Base-by-base conservation (phyloP, 2,329 filamentous ascomycete genomes). In the Alternaria burnsii region DNA sequence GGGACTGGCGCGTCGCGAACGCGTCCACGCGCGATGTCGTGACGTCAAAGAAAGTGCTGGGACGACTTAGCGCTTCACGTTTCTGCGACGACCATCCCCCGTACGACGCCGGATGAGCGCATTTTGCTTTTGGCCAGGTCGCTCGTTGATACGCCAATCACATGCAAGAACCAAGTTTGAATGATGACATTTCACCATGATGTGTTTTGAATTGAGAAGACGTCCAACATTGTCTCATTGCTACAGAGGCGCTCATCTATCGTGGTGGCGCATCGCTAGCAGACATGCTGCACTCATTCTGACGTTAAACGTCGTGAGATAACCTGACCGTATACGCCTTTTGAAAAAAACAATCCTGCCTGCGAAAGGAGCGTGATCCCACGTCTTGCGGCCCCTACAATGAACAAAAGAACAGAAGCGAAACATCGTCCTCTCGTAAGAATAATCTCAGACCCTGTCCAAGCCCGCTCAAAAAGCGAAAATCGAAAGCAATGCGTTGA, bases 351-450 rank as follows among this genome's bases (percentile, higher is more conserved):
- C 32, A 53, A 58, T 43, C 43, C 55, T 63, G 60, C 60, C 61
- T 38, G 48, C 42, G 53, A 59, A 63, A 66, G 47, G 61, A 66
- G 60, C 56, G 63, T 66, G 41, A 52, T 38, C 53, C 44, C 58
- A 59, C 61, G 55, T 58, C 47, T 55, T 28, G 58, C 60, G 52
- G 53, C 52, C 61, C 63, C 58, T 61, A 68, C 30, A 61, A 43
- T 62, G 12, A 62, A 56, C 34, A 55, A 34, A 18, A 55, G 14
- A 51, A 56, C 58, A 63, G 61, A 66, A 68, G 52, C 40, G 50
- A 60, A 60, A 51, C 61, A 59, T 64, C 44, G 38, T 62, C 36
- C 63, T 60, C 38, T 66, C 41, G 55, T 65, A 62, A 41, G 42
- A 44, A 60, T 51, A 41, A 28, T 30, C 34, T 26, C 43, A 53